Conservation (phyloP, 306 rosid genomes). For the Vigna mungo region DNA sequence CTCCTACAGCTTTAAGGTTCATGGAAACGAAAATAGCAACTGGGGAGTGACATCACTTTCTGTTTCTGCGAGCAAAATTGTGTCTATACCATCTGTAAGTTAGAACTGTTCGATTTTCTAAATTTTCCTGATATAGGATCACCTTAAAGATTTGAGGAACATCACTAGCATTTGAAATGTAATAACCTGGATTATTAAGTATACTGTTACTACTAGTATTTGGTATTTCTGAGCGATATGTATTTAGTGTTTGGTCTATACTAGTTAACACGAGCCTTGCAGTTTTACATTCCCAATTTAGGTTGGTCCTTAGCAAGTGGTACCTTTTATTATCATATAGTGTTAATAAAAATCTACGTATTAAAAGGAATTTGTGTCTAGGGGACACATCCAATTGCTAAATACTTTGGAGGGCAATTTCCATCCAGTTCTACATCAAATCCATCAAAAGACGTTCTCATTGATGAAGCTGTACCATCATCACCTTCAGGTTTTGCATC, state of each 20-base stretch:
- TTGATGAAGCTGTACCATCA: conserved; percentile 58
- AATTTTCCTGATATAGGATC: conserved; percentile 32
- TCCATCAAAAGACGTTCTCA: conserved; percentile 48
- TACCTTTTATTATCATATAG: conserved; percentile 26
- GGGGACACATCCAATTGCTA: conserved; percentile 85
- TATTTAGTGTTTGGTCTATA: conserved; percentile 33
- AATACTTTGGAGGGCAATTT: conserved; percentile 72
- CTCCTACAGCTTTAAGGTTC: conserved; percentile 51
- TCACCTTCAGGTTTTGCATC: conserved; percentile 69
- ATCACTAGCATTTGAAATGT: conserved; percentile 29
- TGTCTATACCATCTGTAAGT: conserved; percentile 89
- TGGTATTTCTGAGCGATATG: conserved; percentile 20
- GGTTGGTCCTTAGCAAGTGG: conserved; percentile 32
- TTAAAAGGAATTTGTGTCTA: conserved; percentile 49
- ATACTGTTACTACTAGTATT: neutral
- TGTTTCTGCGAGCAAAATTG: conserved; percentile 87
- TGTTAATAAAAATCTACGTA: conserved; percentile 6
- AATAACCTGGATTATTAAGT: conserved; percentile 35
- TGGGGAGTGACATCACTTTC: conserved; percentile 90
- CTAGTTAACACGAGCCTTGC: conserved; percentile 25
- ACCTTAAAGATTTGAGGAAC: conserved; percentile 18
- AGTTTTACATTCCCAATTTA: conserved; percentile 16
- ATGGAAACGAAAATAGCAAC: conserved; percentile 56
- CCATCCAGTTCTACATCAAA: conserved; percentile 52
- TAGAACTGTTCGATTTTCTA: conserved; percentile 34